Evolutionary conservation across 148 eudicot genomes (phyloP).

Genomic region (Polygonum maritimum): DNA sequence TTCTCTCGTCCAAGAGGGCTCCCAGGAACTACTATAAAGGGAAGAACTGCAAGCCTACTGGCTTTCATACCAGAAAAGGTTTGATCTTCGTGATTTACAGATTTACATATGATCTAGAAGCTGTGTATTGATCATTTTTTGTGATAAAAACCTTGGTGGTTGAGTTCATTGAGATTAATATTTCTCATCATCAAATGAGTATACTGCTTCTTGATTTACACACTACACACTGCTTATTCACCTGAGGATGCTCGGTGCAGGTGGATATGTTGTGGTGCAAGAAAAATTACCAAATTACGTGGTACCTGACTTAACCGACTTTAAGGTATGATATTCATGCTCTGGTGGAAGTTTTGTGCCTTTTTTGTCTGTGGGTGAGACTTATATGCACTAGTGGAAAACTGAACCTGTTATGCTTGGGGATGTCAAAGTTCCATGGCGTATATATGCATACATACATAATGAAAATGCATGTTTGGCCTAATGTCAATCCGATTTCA

Average conservation of each 20-base stretch:
- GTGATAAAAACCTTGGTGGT: not conserved
- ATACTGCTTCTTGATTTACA: not conserved
- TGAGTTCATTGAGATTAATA: not conserved
- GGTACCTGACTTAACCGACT: conserved; percentile 59
- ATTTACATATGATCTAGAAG: not conserved
- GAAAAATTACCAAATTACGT: conserved; percentile 66
- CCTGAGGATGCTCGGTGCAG: conserved; percentile 21
- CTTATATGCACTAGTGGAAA: not conserved
- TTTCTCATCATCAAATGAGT: not conserved
- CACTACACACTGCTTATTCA: not conserved
- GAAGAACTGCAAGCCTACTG: conserved; percentile 92
- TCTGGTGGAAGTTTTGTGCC: not conserved
- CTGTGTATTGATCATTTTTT: not conserved
- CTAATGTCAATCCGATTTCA: not conserved
- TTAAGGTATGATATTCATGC: conserved; percentile 33
- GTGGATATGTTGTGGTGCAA: conserved; percentile 63
- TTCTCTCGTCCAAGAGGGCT: conserved; percentile 62
- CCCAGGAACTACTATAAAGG: conserved; percentile 91
- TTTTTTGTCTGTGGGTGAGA: not conserved
- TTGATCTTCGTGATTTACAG: not conserved
- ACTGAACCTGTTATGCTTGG: not conserved
- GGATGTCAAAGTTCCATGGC: not conserved
- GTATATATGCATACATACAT: no score
- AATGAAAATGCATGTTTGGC: not conserved
- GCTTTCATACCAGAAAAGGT: conserved; percentile 99